A percentile compares a stretch with the other conserved stretches of the same genome.
Conservation (phyloP, 2,329 filamentous ascomycete genomes). For the Scedosporium minutisporum region DNA sequence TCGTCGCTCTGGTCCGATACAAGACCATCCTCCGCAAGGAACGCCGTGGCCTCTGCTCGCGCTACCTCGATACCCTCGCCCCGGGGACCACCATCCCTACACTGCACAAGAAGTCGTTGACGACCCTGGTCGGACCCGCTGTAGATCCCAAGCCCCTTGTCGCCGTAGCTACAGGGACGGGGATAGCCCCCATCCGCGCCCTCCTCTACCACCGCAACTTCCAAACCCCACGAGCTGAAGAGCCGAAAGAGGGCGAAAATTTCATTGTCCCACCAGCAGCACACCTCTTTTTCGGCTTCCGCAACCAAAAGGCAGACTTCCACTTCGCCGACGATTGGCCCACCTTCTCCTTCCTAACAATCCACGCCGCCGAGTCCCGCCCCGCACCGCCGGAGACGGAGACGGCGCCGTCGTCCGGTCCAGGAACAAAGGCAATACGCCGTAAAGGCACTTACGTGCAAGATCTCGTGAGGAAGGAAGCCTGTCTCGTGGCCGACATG, state of each 20-base stretch:
- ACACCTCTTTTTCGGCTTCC: constrained; percentile 75
- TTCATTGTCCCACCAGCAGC: constrained; percentile 10
- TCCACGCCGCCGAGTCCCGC: constrained; percentile 8
- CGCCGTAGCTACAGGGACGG: constrained; percentile 77
- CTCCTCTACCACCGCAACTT: constrained; percentile 68
- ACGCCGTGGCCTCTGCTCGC: constrained; percentile 80
- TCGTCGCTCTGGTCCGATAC: constrained; percentile 86
- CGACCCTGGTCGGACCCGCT: constrained; percentile 28
- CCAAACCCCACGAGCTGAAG: constrained; percentile 12
- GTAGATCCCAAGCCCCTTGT: constrained; percentile 49
- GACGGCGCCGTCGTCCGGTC: neutral
- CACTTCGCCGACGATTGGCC: constrained; percentile 75
- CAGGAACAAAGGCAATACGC: constrained; percentile 22
- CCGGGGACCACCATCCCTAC: constrained; percentile 33
- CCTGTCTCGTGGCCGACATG: constrained; percentile 22
- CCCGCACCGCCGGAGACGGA: constrained; percentile 5
- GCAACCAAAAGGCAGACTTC: constrained; percentile 65
- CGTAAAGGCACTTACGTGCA: constrained; percentile 43
- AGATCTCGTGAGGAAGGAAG: constrained; percentile 38
- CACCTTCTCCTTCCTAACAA: neutral
- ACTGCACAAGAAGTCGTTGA: constrained; percentile 43
- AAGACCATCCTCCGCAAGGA: constrained; percentile 76
- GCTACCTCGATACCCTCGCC: constrained; percentile 63
- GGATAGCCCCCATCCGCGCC: constrained; percentile 73
- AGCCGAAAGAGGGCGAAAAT: neutral